Conservation (phyloP, 2,329 filamentous ascomycete genomes). For the Plenodomus lindquistii region DNA sequence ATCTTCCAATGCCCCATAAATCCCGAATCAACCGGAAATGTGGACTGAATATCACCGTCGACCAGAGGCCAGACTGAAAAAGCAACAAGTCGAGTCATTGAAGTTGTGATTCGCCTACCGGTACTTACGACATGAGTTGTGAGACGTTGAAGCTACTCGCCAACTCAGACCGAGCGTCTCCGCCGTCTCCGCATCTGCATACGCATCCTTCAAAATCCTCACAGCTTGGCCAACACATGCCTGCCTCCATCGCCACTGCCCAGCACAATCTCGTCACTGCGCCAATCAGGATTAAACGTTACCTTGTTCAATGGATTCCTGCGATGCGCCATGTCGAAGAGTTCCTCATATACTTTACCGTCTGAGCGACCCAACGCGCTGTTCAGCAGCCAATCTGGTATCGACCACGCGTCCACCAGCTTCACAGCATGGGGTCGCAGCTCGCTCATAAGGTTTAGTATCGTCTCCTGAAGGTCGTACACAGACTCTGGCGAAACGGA, state of each 20-base stretch:
- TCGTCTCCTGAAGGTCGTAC: constrained; percentile 44
- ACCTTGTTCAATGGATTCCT: constrained; percentile 56
- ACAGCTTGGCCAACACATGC: constrained; percentile 32
- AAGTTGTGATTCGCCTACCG: too few species aligned
- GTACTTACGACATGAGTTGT: too few species aligned
- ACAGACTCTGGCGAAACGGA: constrained; percentile 50
- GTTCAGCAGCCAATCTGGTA: constrained; percentile 58
- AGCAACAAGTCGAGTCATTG: too few species aligned
- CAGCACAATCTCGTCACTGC: constrained; percentile 54
- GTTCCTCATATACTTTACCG: constrained; percentile 58
- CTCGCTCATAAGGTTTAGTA: constrained; percentile 53
- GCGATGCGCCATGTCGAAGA: constrained; percentile 56
- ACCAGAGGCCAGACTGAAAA: too few species aligned
- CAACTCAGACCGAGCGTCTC: neutral
- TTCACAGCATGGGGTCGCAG: constrained; percentile 57
- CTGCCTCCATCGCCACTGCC: constrained; percentile 47
- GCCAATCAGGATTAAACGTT: constrained; percentile 56
- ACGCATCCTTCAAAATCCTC: neutral
- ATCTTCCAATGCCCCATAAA: too few species aligned
- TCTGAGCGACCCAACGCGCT: constrained; percentile 57
- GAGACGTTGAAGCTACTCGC: neutral
- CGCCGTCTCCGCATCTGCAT: too few species aligned
- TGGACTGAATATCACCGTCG: too few species aligned
- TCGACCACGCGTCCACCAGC: constrained; percentile 57
- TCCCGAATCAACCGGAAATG: too few species aligned